Conservation (phyloP, 2,329 filamentous ascomycete genomes). For the Aspergillus sp. region DNA sequence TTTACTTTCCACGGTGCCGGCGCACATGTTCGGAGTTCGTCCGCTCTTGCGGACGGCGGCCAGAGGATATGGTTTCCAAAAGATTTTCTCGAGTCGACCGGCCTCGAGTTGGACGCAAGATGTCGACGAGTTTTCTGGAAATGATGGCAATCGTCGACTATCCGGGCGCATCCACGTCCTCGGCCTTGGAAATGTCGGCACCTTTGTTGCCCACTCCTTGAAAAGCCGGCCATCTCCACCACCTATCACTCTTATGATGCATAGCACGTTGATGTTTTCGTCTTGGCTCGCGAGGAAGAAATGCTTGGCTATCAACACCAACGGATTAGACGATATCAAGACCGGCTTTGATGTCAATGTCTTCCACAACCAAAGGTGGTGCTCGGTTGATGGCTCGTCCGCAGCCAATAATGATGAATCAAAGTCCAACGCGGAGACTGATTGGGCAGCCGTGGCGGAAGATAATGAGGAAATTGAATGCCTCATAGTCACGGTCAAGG, state of each 20-base stretch:
- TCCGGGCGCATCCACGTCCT: constrained; percentile 62
- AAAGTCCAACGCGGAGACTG: constrained; percentile 1
- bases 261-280: constrained; percentile 44
- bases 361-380: constrained; percentile 38
- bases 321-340: constrained; percentile 48
- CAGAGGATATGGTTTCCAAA: neutral
- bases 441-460: constrained; percentile 20
- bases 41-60: constrained; percentile 37
- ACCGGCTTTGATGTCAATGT: constrained; percentile 51
- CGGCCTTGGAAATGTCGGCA: constrained; percentile 77
- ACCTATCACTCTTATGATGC: constrained; percentile 76
- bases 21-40: constrained; percentile 38
- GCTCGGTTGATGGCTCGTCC: constrained; percentile 23
- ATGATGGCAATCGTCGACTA: constrained; percentile 28
- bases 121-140: constrained; percentile 26
- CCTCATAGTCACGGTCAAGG: constrained; percentile 79
- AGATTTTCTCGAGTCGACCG: constrained; percentile 19
- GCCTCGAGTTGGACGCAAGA: constrained; percentile 37
- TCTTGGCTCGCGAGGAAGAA: constrained; percentile 29
- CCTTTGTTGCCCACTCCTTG: constrained; percentile 73
- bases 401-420: constrained; percentile 16
- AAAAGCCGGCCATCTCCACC: constrained; percentile 70
- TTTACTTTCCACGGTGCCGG: constrained; percentile 36
- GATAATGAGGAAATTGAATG: constrained; percentile 65
- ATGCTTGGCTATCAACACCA: constrained; percentile 41